These are phyloP conservation scores for Termitomyces sp. DNA, from an alignment of 768 basidiomycete species.

Conservation along the genomic window DNA sequence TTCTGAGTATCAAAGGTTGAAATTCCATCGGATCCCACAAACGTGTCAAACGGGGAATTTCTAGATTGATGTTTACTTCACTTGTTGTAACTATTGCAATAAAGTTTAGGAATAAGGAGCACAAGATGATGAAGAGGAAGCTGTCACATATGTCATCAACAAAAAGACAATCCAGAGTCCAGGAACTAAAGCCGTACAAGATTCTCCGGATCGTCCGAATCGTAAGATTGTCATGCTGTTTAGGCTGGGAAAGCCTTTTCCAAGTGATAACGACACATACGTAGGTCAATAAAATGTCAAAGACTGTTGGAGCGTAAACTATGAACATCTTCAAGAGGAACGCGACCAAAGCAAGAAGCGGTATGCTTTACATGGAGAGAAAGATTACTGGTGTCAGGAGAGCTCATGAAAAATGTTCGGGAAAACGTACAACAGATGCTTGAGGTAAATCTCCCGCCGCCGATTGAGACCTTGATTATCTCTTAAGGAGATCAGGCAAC, in stretches of 20 bases:
- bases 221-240: not conserved
- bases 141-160: not conserved
- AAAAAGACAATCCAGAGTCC: not conserved
- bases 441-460: no score
- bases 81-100: not conserved
- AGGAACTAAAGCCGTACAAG: not conserved
- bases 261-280: not conserved
- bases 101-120: not conserved
- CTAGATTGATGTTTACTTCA: no score
- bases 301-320: not conserved
- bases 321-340: not conserved
- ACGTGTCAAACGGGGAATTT: no score
- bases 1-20: not conserved
- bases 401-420: not conserved
- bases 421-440: no score
- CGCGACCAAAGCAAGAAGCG: not conserved
- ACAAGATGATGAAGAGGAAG: not conserved
- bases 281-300: not conserved
- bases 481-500: no score
- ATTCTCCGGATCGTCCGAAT: not conserved
- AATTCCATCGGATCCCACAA: no score
- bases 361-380: not conserved
- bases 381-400: not conserved
- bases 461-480: no score
- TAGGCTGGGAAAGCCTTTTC: not conserved